Evolutionary conservation across 2,329 filamentous ascomycete genomes (phyloP).

Genomic region (Sarocladium strictum): DNA sequence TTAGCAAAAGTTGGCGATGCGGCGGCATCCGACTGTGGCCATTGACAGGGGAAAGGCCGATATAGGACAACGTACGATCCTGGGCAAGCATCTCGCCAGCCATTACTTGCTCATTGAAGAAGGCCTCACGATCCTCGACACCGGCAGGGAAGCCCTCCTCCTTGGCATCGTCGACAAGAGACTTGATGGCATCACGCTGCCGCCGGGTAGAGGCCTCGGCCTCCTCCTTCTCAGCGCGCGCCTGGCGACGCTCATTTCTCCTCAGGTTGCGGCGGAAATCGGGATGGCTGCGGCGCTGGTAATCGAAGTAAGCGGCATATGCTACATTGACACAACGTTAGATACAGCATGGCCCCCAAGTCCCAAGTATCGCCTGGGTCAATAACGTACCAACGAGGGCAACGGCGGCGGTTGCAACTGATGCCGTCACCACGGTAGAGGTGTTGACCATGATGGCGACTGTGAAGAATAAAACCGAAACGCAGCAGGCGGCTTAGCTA

Average conservation of each 20-base stretch:
- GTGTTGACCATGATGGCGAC: slow-evolving; percentile 38
- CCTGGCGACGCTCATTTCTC: slow-evolving; percentile 68
- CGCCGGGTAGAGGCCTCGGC: slow-evolving; percentile 58
- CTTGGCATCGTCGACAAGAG: slow-evolving; percentile 72
- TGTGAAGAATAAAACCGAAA: background rate
- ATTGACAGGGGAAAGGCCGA: background rate
- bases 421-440: slow-evolving; percentile 53
- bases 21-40: background rate
- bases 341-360: background rate
- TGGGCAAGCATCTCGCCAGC: slow-evolving; percentile 76
- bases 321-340: slow-evolving; percentile 31
- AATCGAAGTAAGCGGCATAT: slow-evolving; percentile 65
- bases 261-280: slow-evolving; percentile 64
- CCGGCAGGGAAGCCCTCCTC: slow-evolving; percentile 87
- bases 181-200: slow-evolving; percentile 69
- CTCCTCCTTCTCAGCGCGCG: slow-evolving; percentile 65
- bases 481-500: slow-evolving; percentile 14
- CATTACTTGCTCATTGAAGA: slow-evolving; percentile 94
- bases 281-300: slow-evolving; percentile 56
- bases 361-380: slow-evolving; percentile 1
- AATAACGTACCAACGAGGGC: slow-evolving; percentile 52
- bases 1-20: background rate
- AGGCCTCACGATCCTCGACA: slow-evolving; percentile 88
- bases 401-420: slow-evolving; percentile 54
- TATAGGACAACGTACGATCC: slow-evolving; percentile 59